A percentile compares a stretch with the other conserved stretches of the same genome.
These are phyloP conservation scores for Lactifluus subvellereus DNA, from an alignment of 768 basidiomycete genomes.

Conservation along the genomic window DNA sequence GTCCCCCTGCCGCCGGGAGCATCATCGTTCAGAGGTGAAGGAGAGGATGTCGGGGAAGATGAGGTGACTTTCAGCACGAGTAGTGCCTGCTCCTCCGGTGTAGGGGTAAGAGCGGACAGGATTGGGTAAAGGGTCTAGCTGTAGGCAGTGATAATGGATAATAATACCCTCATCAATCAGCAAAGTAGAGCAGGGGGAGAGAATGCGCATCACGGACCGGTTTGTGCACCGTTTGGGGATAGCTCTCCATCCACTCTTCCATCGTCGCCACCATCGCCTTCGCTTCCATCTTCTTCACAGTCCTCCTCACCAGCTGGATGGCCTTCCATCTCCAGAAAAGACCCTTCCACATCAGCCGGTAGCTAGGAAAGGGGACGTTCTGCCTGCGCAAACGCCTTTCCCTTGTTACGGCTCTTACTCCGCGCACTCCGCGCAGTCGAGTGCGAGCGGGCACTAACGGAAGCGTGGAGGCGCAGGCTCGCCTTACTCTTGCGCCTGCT, in stretches of 20 bases:
- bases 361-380: neutral
- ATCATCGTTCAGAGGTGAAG: neutral
- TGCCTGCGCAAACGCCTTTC: constrained; percentile 8
- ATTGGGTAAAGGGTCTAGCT: neutral
- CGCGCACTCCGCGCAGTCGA: neutral
- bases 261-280: neutral
- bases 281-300: neutral
- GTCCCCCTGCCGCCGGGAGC: neutral
- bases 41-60: neutral
- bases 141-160: neutral
- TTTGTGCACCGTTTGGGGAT: neutral
- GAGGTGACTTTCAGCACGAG: too few species aligned
- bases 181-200: neutral
- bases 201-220: constrained; percentile 1
- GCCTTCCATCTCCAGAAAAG: constrained; percentile 24
- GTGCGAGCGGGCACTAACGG: neutral
- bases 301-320: constrained; percentile 8
- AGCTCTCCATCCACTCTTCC: neutral
- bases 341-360: neutral
- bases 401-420: constrained; percentile 11
- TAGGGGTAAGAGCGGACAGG: neutral
- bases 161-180: neutral
- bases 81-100: neutral
- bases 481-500: constrained; percentile 59
- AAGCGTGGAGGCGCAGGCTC: constrained; percentile 49